Percentiles rank a stretch among this genome's conserved stretches.
Evolutionary conservation across 1,284 basidiomycete genomes (phyloP).

Genomic region (Marasmius fiardii): DNA sequence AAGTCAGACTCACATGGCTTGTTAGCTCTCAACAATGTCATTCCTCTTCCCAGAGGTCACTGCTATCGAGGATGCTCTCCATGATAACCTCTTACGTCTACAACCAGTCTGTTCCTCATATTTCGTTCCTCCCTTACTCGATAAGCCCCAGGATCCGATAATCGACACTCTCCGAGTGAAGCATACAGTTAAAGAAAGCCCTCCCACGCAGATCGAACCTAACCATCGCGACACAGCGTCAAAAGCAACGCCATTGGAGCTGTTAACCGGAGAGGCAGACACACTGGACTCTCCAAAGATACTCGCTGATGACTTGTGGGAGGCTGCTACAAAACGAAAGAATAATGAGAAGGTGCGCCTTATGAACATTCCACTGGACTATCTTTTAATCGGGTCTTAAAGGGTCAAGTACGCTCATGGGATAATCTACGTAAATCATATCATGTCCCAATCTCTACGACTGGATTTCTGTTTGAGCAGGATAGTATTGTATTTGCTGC

Average conservation of each 20-base stretch:
- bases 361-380: background rate
- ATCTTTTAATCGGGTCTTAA: conserved; percentile 1
- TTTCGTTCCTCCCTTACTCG: conserved; percentile 53
- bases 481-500: conserved; percentile 44
- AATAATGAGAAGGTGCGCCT: background rate
- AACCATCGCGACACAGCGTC: background rate
- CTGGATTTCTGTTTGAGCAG: conserved; percentile 67
- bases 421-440: conserved; percentile 45
- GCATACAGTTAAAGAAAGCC: conserved; percentile 12
- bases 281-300: too few relatives aligned
- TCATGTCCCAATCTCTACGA: conserved; percentile 26
- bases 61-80: background rate
- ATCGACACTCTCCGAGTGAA: conserved; percentile 55
- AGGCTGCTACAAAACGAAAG: background rate
- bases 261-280: too few relatives aligned
- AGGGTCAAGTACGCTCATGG: conserved; percentile 58
- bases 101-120: conserved; percentile 43
- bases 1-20: too few relatives aligned
- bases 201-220: background rate
- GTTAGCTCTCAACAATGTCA: background rate
- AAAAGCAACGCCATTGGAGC: background rate
- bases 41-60: background rate
- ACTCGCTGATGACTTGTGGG: background rate
- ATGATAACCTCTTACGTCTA: conserved; percentile 20
- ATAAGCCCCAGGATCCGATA: conserved; percentile 76